A percentile compares a stretch with the other conserved stretches of the same genome.
These are phyloP conservation scores for Suillus clintonianus DNA, from an alignment of 768 basidiomycete species.

Conservation along the genomic window DNA sequence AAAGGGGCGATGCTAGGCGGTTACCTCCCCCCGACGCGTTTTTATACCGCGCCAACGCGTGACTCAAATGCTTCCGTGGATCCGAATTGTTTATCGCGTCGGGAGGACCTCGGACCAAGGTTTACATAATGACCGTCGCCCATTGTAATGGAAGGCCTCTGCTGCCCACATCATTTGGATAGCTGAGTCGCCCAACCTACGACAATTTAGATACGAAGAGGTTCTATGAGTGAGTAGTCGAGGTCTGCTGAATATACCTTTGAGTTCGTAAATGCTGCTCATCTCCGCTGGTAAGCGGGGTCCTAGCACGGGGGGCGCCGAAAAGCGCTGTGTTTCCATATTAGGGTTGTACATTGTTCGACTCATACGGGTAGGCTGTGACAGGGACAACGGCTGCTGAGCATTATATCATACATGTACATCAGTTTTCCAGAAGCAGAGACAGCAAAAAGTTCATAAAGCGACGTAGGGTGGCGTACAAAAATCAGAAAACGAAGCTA, in stretches of 20 bases:
- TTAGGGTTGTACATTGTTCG: slow-evolving; percentile 9
- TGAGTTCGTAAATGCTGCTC: background rate
- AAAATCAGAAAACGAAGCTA: background rate
- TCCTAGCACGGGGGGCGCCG: background rate
- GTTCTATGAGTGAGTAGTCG: background rate
- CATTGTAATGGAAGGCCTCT: too few species aligned
- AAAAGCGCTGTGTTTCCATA: background rate
- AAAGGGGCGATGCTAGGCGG: slow-evolving; percentile 23
- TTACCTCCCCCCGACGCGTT: slow-evolving; percentile 20
- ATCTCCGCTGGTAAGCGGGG: slow-evolving; percentile 5
- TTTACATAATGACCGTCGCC: background rate
- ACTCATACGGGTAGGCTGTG: slow-evolving; percentile 4
- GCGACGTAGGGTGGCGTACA: background rate
- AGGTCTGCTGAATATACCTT: background rate
- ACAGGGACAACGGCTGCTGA: slow-evolving; percentile 4
- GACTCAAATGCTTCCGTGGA: slow-evolving; percentile 27
- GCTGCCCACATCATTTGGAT: background rate
- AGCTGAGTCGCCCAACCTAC: background rate
- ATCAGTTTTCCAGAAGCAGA: slow-evolving; percentile 1
- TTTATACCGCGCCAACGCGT: slow-evolving; percentile 28
- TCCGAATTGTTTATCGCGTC: slow-evolving; percentile 14
- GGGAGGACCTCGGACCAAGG: slow-evolving; percentile 14
- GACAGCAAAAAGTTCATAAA: slow-evolving; percentile 1
- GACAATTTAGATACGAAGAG: background rate
- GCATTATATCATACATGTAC: slow-evolving; percentile 10